Evolutionary conservation across 2,329 filamentous ascomycete genomes (phyloP).

Genomic region (Aureobasidium uvarum): DNA sequence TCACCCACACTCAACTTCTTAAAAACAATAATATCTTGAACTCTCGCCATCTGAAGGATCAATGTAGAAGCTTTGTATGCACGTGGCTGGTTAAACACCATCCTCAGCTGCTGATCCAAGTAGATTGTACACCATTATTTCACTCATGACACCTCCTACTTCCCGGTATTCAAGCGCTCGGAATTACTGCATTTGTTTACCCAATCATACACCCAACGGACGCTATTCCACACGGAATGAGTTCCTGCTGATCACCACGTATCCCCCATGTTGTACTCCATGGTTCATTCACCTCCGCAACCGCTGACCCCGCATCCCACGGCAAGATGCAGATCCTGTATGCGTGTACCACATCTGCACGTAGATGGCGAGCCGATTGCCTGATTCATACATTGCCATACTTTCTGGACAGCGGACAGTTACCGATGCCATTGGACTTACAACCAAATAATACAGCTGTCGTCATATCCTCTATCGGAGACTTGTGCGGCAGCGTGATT

Average conservation of each 20-base stretch:
- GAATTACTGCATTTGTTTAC: background rate
- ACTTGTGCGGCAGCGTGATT: slow-evolving; percentile 9
- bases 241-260: slow-evolving; percentile 22
- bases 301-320: slow-evolving; percentile 6
- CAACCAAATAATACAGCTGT: background rate
- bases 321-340: slow-evolving; percentile 8
- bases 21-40: background rate
- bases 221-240: background rate
- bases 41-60: background rate
- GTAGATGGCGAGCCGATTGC: background rate
- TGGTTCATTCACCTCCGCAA: slow-evolving; percentile 8
- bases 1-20: background rate
- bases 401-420: background rate
- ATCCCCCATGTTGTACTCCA: background rate
- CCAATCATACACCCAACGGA: background rate
- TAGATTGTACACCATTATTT: background rate
- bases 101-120: background rate
- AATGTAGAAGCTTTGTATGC: background rate
- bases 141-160: too few relatives aligned
- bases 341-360: background rate
- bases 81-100: slow-evolving; percentile 3
- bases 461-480: background rate
- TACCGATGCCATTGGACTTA: background rate
- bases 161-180: too few relatives aligned
- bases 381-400: background rate